Percentiles rank a stretch among this genome's conserved stretches.
Evolutionary conservation across 306 rosid genomes (phyloP).

Genomic region (Vigna trinervia): DNA sequence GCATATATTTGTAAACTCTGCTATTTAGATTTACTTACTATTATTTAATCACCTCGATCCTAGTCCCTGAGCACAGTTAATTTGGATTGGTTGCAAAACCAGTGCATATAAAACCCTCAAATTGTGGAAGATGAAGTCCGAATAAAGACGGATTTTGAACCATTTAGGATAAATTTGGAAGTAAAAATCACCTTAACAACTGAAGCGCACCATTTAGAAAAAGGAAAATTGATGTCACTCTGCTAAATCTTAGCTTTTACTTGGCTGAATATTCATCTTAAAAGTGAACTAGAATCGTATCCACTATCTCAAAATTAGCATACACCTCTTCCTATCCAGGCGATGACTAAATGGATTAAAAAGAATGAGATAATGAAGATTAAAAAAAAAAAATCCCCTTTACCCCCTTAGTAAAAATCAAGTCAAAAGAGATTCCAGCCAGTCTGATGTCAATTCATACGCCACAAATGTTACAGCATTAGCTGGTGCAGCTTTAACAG

Average conservation of each 20-base stretch:
- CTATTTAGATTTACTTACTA: neutral
- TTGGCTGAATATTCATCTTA: slow-evolving; percentile 5
- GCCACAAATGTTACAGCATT: slow-evolving; percentile 93
- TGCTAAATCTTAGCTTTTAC: slow-evolving; percentile 15
- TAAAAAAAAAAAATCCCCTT: neutral
- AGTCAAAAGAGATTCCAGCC: slow-evolving; percentile 70
- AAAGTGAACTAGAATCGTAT: neutral
- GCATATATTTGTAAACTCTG: neutral
- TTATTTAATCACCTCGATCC: neutral
- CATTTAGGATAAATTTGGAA: neutral
- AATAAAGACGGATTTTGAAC: neutral
- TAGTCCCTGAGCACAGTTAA: no score
- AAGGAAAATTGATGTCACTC: neutral
- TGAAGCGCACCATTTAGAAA: neutral
- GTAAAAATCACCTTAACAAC: neutral
- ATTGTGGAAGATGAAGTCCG: neutral
- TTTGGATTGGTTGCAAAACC: neutral
- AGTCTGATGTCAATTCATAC: slow-evolving; percentile 76
- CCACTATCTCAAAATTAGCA: slow-evolving; percentile 10
- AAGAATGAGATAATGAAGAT: slow-evolving; percentile 47
- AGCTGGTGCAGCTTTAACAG: slow-evolving; percentile 91
- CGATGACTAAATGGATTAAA: neutral
- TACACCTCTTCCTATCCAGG: neutral
- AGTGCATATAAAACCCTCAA: neutral
- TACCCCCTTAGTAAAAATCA: slow-evolving; percentile 41